These are phyloP conservation scores for Nannochloropsis gaditana DNA, from an alignment of 108 stramenopile species.

Conservation along the genomic window DNA sequence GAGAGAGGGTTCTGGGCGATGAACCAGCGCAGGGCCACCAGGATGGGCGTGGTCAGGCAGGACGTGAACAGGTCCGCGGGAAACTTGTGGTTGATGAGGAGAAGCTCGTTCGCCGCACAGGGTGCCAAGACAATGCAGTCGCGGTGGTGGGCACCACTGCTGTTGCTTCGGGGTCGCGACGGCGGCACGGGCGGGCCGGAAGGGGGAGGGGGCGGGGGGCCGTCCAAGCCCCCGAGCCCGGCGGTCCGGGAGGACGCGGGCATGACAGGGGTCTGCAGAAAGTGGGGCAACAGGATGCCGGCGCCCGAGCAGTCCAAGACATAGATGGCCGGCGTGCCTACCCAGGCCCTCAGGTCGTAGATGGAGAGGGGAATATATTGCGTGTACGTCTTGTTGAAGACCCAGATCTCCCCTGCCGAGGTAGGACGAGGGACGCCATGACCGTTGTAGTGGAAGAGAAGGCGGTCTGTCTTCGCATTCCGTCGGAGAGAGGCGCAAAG, in stretches of 20 bases:
- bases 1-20: slow-evolving; percentile 61
- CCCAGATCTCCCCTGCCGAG: slow-evolving; percentile 58
- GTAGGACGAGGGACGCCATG: slow-evolving; percentile 97
- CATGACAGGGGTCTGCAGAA: slow-evolving; percentile 35
- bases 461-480: slow-evolving; percentile 67
- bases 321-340: slow-evolving; percentile 79
- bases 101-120: slow-evolving; percentile 76
- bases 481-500: slow-evolving; percentile 69
- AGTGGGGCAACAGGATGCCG: slow-evolving; percentile 78
- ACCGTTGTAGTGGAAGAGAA: slow-evolving; percentile 95
- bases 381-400: slow-evolving; percentile 89
- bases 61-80: slow-evolving; percentile 97
- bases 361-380: slow-evolving; percentile 93
- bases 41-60: slow-evolving; percentile 94
- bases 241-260: background rate
- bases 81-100: slow-evolving; percentile 86
- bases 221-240: background rate
- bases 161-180: slow-evolving; percentile 14
- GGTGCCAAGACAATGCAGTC: slow-evolving; percentile 93
- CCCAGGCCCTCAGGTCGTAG: slow-evolving; percentile 75
- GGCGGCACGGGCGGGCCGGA: slow-evolving; percentile 6
- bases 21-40: slow-evolving; percentile 92
- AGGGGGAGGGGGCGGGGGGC: slow-evolving; percentile 32
- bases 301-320: slow-evolving; percentile 83
- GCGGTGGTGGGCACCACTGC: slow-evolving; percentile 34